These are phyloP conservation scores for Umbelopsis sp. DNA, from an alignment of 192 early-diverging fungal species.

Conservation along the genomic window DNA sequence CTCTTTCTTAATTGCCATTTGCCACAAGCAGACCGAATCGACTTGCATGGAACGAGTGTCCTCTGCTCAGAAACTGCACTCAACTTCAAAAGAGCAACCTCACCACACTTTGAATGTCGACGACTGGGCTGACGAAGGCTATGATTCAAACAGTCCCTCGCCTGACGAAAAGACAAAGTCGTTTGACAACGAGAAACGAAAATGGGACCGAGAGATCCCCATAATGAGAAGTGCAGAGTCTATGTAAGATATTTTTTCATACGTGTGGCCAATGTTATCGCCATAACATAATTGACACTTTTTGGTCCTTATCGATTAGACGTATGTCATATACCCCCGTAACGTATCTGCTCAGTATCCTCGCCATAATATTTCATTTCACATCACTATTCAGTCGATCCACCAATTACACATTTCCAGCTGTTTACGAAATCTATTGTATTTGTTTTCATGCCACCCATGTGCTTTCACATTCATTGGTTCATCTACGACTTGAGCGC, in stretches of 20 bases:
- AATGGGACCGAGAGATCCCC: conserved; percentile 34
- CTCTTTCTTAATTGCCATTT: not conserved
- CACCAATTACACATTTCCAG: conserved; percentile 36
- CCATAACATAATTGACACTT: not conserved
- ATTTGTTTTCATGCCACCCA: conserved; percentile 49
- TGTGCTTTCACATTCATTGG: conserved; percentile 46
- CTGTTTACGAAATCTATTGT: conserved; percentile 34
- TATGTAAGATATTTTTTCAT: conserved; percentile 28
- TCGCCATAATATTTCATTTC: conserved; percentile 29
- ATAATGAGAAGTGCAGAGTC: conserved; percentile 34
- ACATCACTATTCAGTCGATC: conserved; percentile 19
- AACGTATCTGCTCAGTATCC: conserved; percentile 40
- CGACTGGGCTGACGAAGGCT: conserved; percentile 35
- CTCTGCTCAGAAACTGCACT: conserved; percentile 15
- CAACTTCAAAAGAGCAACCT: not conserved
- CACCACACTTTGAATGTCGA: conserved; percentile 15
- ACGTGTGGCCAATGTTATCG: not conserved
- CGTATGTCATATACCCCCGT: conserved; percentile 40
- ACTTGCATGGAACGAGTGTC: conserved; percentile 21
- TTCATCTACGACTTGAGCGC: conserved; percentile 46
- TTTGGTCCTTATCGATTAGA: conserved; percentile 23
- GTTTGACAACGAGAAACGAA: conserved; percentile 5
- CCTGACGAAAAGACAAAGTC: conserved; percentile 18
- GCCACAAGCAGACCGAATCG: not conserved
- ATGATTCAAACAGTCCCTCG: conserved; percentile 28